Evolutionary conservation across 345 rosid species (phyloP), one percentile per base, ranked within the genome.

Genomic region (Bruguiera parviflora): DNA sequence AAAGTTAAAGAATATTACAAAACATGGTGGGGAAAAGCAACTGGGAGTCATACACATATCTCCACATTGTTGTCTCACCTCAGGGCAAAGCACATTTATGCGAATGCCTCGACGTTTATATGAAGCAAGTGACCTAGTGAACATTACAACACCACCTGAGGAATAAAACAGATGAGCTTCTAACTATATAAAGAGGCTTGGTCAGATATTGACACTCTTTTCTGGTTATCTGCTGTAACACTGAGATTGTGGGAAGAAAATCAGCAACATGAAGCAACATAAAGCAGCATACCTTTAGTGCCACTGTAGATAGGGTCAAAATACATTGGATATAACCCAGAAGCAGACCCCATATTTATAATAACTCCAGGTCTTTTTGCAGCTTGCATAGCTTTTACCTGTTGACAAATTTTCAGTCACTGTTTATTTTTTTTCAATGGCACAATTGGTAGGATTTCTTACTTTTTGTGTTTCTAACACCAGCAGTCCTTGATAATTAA

Each of bases 21-120:
- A 69, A 55, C 19, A 37, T 0, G 20, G n/a, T 5, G 33, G 6
- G n/a, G 16, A 59, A 16, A 55, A 22, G 59, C 59, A 11, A 16
- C 15, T 33, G 16, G n/a, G 29, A 71, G 51, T n/a, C 16, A 27
- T 22, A 21, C 35, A 32, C 1, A 52, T 29, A 43, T 58, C 39
- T 69, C 18, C 16, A 25, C 4, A 9, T 19, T 20, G 37, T 37
- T 24, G 19, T n/a, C 75, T 76, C 71, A 90, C 98, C 96, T 92
- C 98, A n/a, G 98, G 99, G 83, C 99, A 94, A 80, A 94, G 96
- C 63, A 85, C 99, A 75, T 94, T 94, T 75, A 91, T 59, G 33
- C 99, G 92, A 62, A 94, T 91, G 68, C 97, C 99, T 73, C 69
- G 75, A 51, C 82, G 90, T 77, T 72, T 82, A 65, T 69, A 79